phyloP scores from a whole-genome alignment of 2,329 filamentous ascomycete species.

The Botrytis paeoniae region DNA sequence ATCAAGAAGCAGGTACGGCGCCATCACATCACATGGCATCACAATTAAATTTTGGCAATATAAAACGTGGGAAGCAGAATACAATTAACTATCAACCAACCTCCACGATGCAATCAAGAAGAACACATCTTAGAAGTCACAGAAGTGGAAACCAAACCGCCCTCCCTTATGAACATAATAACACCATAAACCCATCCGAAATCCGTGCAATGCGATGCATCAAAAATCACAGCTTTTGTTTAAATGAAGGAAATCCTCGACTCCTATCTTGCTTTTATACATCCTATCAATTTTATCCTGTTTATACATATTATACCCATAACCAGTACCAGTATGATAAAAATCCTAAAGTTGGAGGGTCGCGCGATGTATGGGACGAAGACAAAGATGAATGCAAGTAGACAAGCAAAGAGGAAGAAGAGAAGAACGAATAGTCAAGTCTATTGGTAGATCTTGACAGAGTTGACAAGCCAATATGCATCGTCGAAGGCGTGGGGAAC shows the following conservation, averaged over 20 bases:
- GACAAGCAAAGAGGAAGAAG: not conserved
- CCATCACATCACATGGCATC: not conserved
- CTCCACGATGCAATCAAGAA: not conserved
- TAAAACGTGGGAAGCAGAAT: not conserved
- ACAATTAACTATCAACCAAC: not conserved
- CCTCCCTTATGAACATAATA: not conserved
- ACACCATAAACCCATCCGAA: not conserved
- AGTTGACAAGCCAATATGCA: constrained; percentile 75
- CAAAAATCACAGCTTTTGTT: not conserved
- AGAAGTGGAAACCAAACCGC: not conserved
- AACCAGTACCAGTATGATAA: not conserved
- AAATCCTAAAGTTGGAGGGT: no score
- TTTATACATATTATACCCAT: not conserved
- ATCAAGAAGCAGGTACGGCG: not conserved
- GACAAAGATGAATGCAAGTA: not conserved
- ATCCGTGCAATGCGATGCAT: not conserved
- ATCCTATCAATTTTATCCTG: not conserved
- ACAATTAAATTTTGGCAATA: not conserved
- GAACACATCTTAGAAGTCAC: not conserved
- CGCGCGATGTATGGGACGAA: no score
- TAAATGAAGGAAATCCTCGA: not conserved
- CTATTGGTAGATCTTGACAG: constrained; percentile 60
- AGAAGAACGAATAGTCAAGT: not conserved
- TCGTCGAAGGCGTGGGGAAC: constrained; percentile 69
- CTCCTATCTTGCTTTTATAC: not conserved